A percentile compares a stretch with the other conserved stretches of the same genome.
phyloP scores from a whole-genome alignment of 805 yeast genomes.

The Lipomyces mesembrius region DNA sequence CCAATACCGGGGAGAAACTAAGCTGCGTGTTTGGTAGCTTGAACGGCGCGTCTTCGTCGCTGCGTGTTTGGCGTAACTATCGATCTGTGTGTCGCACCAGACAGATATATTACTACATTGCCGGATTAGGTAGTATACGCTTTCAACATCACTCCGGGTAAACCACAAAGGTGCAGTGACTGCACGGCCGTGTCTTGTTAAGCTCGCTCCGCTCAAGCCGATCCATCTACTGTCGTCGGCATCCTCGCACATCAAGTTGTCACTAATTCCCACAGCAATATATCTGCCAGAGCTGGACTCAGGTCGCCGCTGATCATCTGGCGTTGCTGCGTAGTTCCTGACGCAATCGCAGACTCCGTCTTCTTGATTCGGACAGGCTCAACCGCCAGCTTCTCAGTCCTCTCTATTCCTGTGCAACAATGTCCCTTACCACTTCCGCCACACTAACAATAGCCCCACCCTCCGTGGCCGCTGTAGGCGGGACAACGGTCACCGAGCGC shows the following conservation, averaged over 20 bases:
- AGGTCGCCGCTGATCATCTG: not conserved
- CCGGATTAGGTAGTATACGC: too few species aligned
- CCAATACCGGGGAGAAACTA: too few species aligned
- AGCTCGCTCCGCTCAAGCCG: too few species aligned
- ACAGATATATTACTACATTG: too few species aligned
- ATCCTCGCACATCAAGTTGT: not conserved
- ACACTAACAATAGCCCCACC: slow-evolving; percentile 8
- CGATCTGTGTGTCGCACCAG: not conserved
- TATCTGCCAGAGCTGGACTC: not conserved
- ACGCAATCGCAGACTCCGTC: not conserved
- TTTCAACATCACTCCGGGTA: too few species aligned
- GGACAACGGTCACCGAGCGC: slow-evolving; percentile 6
- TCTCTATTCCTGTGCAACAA: not conserved
- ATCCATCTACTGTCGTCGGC: not conserved
- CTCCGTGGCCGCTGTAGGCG: slow-evolving; percentile 3
- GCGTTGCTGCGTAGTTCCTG: not conserved
- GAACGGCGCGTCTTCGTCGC: not conserved
- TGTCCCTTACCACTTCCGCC: slow-evolving; percentile 13
- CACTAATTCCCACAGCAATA: not conserved
- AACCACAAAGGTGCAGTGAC: too few species aligned
- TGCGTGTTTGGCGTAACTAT: not conserved
- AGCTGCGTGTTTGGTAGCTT: too few species aligned
- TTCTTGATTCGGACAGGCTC: not conserved
- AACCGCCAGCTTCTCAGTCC: not conserved
- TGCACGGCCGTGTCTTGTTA: too few species aligned